Evolutionary conservation across 139 green algal genomes (phyloP).

Genomic region (Desmodesmus armatus): DNA sequence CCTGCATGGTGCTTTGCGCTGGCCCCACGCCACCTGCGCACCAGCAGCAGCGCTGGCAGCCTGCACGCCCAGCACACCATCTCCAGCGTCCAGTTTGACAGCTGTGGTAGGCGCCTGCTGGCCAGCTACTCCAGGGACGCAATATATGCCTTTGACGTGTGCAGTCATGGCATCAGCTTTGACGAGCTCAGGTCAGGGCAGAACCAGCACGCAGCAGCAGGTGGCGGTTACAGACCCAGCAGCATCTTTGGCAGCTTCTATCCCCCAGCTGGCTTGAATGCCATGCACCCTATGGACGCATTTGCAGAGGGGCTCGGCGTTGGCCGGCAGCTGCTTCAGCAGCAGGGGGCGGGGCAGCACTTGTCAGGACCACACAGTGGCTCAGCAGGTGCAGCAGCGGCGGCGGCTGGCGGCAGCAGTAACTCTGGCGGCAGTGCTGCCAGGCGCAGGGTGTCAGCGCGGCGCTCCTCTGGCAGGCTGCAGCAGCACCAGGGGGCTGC

Average conservation of each 20-base stretch:
- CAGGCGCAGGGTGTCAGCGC: background rate
- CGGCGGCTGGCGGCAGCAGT: background rate
- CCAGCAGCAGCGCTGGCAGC: background rate
- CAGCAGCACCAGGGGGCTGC: background rate
- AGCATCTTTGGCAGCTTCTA: background rate
- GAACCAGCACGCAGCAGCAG: background rate
- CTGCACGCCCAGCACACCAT: background rate
- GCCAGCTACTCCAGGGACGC: conserved; percentile 21
- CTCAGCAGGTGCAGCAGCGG: conserved; percentile 3
- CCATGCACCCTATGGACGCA: background rate
- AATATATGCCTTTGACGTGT: conserved; percentile 11
- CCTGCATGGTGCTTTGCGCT: conserved; percentile 34
- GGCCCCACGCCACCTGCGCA: background rate
- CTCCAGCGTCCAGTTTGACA: background rate
- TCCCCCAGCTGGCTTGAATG: background rate
- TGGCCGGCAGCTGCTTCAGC: background rate
- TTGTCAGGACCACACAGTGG: background rate
- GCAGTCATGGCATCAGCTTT: conserved; percentile 25
- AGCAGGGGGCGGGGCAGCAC: background rate
- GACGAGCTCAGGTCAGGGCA: background rate
- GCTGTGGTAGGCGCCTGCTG: conserved; percentile 8
- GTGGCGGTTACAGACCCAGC: background rate
- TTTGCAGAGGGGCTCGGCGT: background rate
- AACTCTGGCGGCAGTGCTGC: background rate
- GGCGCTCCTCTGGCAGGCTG: background rate